Evolutionary conservation across 768 basidiomycete genomes (phyloP), one percentile per base, ranked within the genome.

Genomic region (Thelephora aurantiotincta): DNA sequence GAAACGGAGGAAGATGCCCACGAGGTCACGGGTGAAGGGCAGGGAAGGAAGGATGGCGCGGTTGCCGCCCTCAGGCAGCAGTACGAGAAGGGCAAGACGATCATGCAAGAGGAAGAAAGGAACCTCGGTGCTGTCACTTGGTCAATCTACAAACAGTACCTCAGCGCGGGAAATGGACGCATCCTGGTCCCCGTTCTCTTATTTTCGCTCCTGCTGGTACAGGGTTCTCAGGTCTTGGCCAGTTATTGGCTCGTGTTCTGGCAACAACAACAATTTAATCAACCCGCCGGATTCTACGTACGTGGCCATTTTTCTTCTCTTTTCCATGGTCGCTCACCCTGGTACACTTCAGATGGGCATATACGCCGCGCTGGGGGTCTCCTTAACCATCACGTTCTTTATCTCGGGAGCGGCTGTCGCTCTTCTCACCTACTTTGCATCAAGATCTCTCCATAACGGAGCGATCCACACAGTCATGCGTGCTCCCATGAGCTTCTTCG

Each of bases 401-500:
- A 51, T 80, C 46, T 78, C 80, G 70, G 86, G 86, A 33, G 62
- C 68, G 36, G 61, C 67, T 11, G 75, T 81, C 55, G 80, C 84
- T 0, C 47, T 80, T 38, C 62, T 91, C 51, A 80, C 83, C 7
- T 91, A 77, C 60, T 80, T 82, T 58, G 83, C 89, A 2, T 92
- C 89, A 6, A 74, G 75, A 57, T 59, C 62, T 2, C 60, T 92
- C 34, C 83, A 89, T 57, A 69, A 63, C 50, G 79, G 76, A 38
- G 78, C 85, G 5, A 74, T 86, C 47, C 63, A 68, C 6, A 75
- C 80, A 18, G 74, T 91, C 43, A 75, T 93, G 73, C 75, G 80
- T 58, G 86, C 88, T 0, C 89, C 89, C 0, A 90, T 88, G 81
- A 78, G 77, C 6, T 92, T 90, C 67, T 93, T 90, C 58, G 91